Conservation (phyloP, 306 rosid species). For the Medicago arabica region DNA sequence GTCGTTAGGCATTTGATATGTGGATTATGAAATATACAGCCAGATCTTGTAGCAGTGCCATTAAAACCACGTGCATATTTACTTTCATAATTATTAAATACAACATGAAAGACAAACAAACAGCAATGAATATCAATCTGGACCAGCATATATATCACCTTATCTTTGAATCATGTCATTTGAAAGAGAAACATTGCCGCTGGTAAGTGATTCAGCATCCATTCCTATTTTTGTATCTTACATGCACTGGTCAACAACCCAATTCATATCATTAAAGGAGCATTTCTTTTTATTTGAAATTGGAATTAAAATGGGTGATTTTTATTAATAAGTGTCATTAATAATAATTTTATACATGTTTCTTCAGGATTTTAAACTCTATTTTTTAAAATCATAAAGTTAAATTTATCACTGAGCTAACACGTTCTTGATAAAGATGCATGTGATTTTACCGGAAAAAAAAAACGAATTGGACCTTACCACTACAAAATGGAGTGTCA, state of each 20-base stretch:
- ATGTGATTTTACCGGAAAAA: too few relatives aligned
- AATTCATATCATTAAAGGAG: background rate
- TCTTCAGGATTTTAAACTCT: too few relatives aligned
- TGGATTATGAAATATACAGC: slow-evolving; percentile 38
- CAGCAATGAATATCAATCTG: slow-evolving; percentile 25
- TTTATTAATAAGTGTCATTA: too few relatives aligned
- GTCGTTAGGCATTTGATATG: background rate
- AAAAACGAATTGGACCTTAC: too few relatives aligned
- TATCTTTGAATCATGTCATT: slow-evolving; percentile 41
- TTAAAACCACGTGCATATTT: background rate
- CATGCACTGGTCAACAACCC: background rate
- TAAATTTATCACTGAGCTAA: too few relatives aligned
- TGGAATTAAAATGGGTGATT: too few relatives aligned
- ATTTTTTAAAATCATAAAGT: too few relatives aligned
- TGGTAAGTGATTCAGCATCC: slow-evolving; percentile 32
- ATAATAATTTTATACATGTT: too few relatives aligned
- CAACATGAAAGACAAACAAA: slow-evolving; percentile 33
- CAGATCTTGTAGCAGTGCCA: slow-evolving; percentile 6
- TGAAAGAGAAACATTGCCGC: slow-evolving; percentile 43
- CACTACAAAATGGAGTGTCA: too few relatives aligned
- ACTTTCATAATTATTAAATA: background rate
- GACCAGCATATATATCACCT: slow-evolving; percentile 23
- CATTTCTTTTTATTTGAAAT: too few relatives aligned
- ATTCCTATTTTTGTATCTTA: slow-evolving; percentile 10
- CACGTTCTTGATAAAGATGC: too few relatives aligned